Evolutionary conservation across 305 asterid genomes (phyloP).

Genomic region (Petunia hybrid): DNA sequence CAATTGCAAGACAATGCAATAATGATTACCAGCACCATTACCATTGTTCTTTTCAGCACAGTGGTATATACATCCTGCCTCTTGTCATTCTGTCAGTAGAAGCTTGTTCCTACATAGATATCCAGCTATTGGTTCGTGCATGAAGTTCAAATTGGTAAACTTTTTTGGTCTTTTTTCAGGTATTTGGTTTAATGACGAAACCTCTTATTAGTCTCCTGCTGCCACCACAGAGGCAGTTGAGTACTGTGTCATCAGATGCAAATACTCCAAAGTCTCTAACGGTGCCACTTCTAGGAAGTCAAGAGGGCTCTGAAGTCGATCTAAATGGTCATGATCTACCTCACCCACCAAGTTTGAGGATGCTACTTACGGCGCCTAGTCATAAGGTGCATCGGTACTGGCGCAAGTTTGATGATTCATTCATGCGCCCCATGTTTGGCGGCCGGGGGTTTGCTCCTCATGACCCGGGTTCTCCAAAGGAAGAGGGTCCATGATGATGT

Average conservation of each 20-base stretch:
- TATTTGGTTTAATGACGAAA: conserved; percentile 64
- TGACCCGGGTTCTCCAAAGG: conserved; percentile 48
- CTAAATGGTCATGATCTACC: conserved; percentile 32
- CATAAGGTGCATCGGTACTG: conserved; percentile 48
- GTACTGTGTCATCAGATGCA: conserved; percentile 39
- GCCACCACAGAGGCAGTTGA: conserved; percentile 36
- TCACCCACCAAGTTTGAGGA: conserved; percentile 45
- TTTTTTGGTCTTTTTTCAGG: conserved; percentile 29
- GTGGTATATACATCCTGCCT: conserved; percentile 37
- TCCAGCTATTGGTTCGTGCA: neutral
- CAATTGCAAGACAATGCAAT: conserved; percentile 43
- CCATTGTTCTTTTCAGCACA: conserved; percentile 52
- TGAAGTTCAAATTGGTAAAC: neutral
- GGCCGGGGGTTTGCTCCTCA: conserved; percentile 53
- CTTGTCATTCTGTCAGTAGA: neutral
- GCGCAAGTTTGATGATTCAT: conserved; percentile 53
- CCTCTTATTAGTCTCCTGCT: conserved; percentile 67
- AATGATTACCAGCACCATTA: conserved; percentile 52
- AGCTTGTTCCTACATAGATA: neutral
- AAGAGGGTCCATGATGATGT: conserved; percentile 31
- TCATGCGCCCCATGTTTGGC: conserved; percentile 56
- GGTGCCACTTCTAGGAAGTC: conserved; percentile 38
- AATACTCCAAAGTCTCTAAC: conserved; percentile 39
- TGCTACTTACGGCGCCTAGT: conserved; percentile 46
- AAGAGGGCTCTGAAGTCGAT: conserved; percentile 40